A percentile compares a stretch with the other conserved stretches of the same genome.
These are phyloP conservation scores for Ganoderma lucidum DNA, from an alignment of 1,284 basidiomycete species.

Conservation along the genomic window DNA sequence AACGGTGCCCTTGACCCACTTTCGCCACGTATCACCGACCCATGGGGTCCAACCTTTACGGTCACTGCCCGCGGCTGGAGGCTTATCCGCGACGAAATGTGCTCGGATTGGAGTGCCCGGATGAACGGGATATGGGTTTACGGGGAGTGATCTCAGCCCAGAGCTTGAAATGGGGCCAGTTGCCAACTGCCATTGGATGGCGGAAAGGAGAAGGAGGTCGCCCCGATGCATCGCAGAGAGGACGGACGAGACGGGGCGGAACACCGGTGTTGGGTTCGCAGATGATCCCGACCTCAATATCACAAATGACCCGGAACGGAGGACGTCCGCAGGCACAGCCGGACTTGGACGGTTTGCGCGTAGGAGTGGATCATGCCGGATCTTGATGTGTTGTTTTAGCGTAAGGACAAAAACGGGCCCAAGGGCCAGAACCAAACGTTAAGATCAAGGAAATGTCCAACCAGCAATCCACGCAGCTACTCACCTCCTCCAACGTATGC, in stretches of 20 bases:
- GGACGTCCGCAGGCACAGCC: slow-evolving; percentile 30
- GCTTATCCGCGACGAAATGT: slow-evolving; percentile 60
- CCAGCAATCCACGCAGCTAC: slow-evolving; percentile 24
- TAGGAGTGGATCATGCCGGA: slow-evolving; percentile 45
- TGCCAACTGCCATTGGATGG: slow-evolving; percentile 22
- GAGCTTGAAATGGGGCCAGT: slow-evolving; percentile 26
- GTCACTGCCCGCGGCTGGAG: slow-evolving; percentile 39
- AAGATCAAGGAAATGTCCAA: background rate
- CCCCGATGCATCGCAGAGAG: slow-evolving; percentile 66
- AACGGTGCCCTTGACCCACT: slow-evolving; percentile 61
- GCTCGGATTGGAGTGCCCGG: slow-evolving; percentile 58
- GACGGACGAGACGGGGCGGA: slow-evolving; percentile 57
- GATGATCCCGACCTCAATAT: slow-evolving; percentile 32
- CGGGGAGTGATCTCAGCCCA: slow-evolving; percentile 57
- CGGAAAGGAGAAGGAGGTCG: slow-evolving; percentile 63
- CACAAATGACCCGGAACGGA: slow-evolving; percentile 55
- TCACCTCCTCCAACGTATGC: slow-evolving; percentile 72
- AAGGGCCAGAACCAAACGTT: background rate
- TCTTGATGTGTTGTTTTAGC: slow-evolving; percentile 42
- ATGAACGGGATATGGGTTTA: slow-evolving; percentile 73
- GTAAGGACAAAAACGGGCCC: background rate
- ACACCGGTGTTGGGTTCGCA: slow-evolving; percentile 36
- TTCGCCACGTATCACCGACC: slow-evolving; percentile 60
- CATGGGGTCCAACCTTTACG: slow-evolving; percentile 58
- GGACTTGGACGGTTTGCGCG: slow-evolving; percentile 27